These are phyloP conservation scores for Adenanthera pavonina DNA, from an alignment of 306 rosid species.

Conservation along the genomic window DNA sequence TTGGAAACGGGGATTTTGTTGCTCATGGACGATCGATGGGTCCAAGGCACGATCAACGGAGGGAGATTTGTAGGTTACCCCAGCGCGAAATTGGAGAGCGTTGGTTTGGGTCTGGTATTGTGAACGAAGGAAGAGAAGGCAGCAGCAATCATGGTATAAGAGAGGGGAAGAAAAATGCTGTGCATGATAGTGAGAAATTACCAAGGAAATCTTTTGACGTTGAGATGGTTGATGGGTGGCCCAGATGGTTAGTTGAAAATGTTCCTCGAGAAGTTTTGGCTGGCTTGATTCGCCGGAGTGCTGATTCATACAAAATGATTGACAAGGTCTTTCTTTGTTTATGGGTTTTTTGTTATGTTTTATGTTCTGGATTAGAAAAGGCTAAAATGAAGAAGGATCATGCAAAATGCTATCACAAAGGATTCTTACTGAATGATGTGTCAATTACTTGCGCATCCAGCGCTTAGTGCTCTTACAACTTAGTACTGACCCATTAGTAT, in stretches of 20 bases:
- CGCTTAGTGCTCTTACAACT: not conserved
- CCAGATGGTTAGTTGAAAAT: constrained; percentile 53
- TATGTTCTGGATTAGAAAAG: constrained; percentile 14
- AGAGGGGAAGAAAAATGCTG: constrained; percentile 40
- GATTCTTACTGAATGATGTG: constrained; percentile 8
- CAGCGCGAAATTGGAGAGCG: constrained; percentile 37
- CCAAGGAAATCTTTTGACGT: constrained; percentile 40
- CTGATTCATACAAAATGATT: constrained; percentile 77
- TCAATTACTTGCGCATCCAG: constrained; percentile 10
- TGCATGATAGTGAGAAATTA: constrained; percentile 31
- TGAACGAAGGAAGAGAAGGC: constrained; percentile 33
- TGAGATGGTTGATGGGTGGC: constrained; percentile 43
- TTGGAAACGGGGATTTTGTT: constrained; percentile 40
- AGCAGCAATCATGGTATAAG: not conserved
- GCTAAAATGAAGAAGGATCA: not conserved
- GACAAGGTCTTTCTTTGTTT: constrained; percentile 64
- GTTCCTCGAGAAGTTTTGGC: constrained; percentile 55
- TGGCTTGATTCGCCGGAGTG: constrained; percentile 76
- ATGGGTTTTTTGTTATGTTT: not conserved
- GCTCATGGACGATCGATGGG: constrained; percentile 60
- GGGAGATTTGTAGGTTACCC: constrained; percentile 17
- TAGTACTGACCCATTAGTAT: not conserved
- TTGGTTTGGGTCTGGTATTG: constrained; percentile 33
- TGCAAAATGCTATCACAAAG: not conserved
- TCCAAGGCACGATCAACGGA: constrained; percentile 36